Evolutionary conservation across 768 basidiomycete species (phyloP).

Genomic region (Boletus vinaceobasis): DNA sequence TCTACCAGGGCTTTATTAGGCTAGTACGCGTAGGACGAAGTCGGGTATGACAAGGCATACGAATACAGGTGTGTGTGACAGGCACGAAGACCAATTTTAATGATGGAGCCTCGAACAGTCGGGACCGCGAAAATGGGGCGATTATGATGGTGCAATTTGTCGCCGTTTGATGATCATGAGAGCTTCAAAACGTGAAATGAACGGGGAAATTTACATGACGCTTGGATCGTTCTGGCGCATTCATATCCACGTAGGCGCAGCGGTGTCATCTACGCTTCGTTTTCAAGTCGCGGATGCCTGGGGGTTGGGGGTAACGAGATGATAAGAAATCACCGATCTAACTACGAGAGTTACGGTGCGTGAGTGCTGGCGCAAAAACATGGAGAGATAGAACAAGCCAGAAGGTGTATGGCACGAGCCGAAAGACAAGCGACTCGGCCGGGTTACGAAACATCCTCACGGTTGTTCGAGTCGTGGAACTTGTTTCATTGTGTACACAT

Average conservation of each 20-base stretch:
- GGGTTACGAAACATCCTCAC: background rate
- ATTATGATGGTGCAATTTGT: background rate
- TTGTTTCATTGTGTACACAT: background rate
- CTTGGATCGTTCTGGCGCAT: background rate
- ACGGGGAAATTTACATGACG: background rate
- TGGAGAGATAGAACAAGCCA: background rate
- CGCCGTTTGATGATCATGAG: constrained; percentile 2
- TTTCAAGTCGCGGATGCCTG: background rate
- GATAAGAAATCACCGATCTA: background rate
- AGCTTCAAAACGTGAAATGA: constrained; percentile 7
- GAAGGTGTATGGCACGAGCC: background rate
- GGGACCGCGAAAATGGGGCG: background rate
- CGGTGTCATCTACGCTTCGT: background rate
- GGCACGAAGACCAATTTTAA: background rate
- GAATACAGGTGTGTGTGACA: background rate
- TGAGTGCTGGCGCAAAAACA: background rate
- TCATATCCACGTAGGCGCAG: background rate
- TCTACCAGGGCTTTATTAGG: background rate
- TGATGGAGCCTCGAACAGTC: background rate
- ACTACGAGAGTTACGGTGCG: background rate
- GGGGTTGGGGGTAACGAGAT: background rate
- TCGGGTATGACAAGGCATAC: background rate
- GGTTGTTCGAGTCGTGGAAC: background rate
- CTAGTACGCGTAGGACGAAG: background rate
- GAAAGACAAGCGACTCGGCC: background rate